phyloP scores from a whole-genome alignment of 306 rosid genomes.

The Castanea crenata region DNA sequence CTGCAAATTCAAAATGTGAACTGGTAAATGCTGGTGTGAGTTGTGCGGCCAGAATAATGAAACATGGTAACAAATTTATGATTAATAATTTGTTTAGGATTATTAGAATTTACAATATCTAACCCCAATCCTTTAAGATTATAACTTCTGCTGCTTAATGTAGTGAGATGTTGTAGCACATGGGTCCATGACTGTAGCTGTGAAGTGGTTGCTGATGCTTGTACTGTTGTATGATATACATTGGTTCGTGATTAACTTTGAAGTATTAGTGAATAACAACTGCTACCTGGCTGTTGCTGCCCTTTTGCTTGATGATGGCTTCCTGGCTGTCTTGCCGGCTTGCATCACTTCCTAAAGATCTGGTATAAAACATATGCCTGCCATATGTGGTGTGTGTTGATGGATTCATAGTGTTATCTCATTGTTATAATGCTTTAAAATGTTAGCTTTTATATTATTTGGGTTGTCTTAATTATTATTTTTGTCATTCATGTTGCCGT shows the following conservation, averaged over 20 bases:
- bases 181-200: conserved; percentile 48
- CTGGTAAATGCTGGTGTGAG: conserved; percentile 31
- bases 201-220: conserved; percentile 56
- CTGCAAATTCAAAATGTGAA: conserved; percentile 34
- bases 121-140: conserved; percentile 23
- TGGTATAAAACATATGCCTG: conserved; percentile 8
- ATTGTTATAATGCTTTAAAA: not conserved
- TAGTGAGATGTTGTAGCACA: conserved; percentile 53
- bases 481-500: not conserved
- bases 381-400: conserved; percentile 5
- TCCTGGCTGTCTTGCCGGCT: conserved; percentile 45
- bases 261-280: conserved; percentile 39
- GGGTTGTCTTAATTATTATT: not conserved
- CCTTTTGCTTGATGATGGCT: conserved; percentile 44
- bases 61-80: conserved; percentile 41
- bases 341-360: conserved; percentile 27
- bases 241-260: conserved; percentile 45
- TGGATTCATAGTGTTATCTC: conserved; percentile 3
- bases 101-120: conserved; percentile 16
- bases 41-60: conserved; percentile 25
- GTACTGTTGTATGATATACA: conserved; percentile 30
- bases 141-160: conserved; percentile 51
- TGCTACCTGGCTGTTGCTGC: conserved; percentile 51
- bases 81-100: conserved; percentile 24
- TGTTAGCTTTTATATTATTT: not conserved